Percentiles rank a stretch among this genome's conserved stretches.
Conservation (phyloP, 495 filamentous ascomycete species). For the Lentithecium fluviatile region DNA sequence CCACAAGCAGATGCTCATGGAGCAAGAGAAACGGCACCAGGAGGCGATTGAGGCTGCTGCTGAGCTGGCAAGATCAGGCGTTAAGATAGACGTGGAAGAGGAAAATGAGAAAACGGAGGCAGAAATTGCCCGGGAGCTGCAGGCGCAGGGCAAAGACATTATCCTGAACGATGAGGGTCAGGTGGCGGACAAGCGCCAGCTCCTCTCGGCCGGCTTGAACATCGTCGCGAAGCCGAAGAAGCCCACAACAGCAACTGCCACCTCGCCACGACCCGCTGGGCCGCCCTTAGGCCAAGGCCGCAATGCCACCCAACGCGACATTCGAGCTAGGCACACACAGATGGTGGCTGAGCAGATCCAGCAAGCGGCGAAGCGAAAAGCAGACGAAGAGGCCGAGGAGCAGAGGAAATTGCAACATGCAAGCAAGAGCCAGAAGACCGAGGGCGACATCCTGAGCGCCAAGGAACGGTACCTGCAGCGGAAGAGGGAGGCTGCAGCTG, state of each 20-base stretch:
- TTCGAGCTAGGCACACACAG: constrained; percentile 76
- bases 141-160: constrained; percentile 65
- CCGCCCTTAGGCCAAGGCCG: constrained; percentile 39
- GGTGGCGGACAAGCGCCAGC: constrained; percentile 88
- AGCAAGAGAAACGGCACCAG: constrained; percentile 73
- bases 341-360: constrained; percentile 86
- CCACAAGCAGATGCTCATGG: constrained; percentile 77
- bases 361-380: constrained; percentile 66
- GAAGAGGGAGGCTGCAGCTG: constrained; percentile 60
- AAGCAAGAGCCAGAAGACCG: constrained; percentile 70
- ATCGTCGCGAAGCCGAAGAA: constrained; percentile 62
- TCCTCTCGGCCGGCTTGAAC: constrained; percentile 86
- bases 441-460: constrained; percentile 78
- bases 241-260: constrained; percentile 23
- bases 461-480: constrained; percentile 83
- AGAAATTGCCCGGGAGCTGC: constrained; percentile 71
- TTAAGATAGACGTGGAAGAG: constrained; percentile 39
- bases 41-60: constrained; percentile 67
- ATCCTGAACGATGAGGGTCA: constrained; percentile 89
- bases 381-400: constrained; percentile 74
- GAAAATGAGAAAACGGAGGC: constrained; percentile 63
- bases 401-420: constrained; percentile 65
- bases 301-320: constrained; percentile 51
- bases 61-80: constrained; percentile 49
- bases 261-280: constrained; percentile 1